These are phyloP conservation scores for Plasmodium cynomolgi DNA, from an alignment of 169 alveolate species.

Conservation along the genomic window DNA sequence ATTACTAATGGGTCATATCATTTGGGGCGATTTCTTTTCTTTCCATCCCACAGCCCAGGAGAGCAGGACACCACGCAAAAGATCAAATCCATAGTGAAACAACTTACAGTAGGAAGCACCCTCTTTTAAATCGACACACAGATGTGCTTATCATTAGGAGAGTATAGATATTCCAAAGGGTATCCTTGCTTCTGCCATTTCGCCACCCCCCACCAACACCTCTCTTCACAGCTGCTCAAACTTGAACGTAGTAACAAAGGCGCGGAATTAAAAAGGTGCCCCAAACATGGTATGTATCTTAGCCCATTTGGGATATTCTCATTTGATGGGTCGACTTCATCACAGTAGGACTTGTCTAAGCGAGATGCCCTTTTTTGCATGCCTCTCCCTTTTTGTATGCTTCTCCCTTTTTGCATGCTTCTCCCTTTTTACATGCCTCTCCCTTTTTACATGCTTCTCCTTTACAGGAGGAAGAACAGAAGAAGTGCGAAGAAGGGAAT, in stretches of 20 bases:
- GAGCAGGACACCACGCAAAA: background rate
- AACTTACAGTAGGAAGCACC: slow-evolving; percentile 24
- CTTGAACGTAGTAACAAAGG: slow-evolving; percentile 28
- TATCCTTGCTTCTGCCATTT: background rate
- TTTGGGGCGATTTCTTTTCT: too few species aligned
- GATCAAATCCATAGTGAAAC: slow-evolving; percentile 48
- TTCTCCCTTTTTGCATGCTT: background rate
- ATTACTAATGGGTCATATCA: background rate
- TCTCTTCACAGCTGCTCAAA: slow-evolving; percentile 16
- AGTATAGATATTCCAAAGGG: background rate
- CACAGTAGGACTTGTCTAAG: background rate
- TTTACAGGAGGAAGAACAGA: slow-evolving; percentile 38
- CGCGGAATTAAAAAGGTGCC: slow-evolving; percentile 43
- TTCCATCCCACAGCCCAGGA: background rate
- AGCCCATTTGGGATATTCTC: background rate
- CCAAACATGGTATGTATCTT: slow-evolving; percentile 20
- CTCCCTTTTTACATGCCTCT: too few species aligned
- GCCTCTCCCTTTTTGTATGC: too few species aligned
- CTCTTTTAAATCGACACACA: background rate
- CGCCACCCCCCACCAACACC: background rate
- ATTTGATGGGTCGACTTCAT: background rate
- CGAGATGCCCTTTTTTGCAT: background rate
- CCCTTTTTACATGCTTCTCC: background rate
- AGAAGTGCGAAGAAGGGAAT: slow-evolving; percentile 59
- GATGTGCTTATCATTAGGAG: background rate